These are phyloP conservation scores for Monosporascus cannonballus DNA, from an alignment of 2,329 filamentous ascomycete species.

Conservation along the genomic window DNA sequence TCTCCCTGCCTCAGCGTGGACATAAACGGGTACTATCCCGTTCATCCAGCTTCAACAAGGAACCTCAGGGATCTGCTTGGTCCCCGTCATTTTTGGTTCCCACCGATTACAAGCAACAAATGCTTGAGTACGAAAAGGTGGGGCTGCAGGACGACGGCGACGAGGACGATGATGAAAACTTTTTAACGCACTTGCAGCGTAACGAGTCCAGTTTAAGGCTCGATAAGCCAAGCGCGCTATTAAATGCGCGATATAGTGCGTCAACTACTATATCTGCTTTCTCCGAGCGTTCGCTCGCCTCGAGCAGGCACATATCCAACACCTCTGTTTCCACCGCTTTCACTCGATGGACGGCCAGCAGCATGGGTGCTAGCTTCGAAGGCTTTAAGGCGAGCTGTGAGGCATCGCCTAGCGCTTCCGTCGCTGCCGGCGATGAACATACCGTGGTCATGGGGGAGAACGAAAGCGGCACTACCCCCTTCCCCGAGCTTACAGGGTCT, in stretches of 20 bases:
- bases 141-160: conserved; percentile 26
- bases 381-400: conserved; percentile 19
- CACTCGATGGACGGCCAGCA: conserved; percentile 49
- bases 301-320: conserved; percentile 47
- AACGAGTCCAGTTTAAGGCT: conserved; percentile 29
- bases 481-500: conserved; percentile 2
- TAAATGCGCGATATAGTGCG: conserved; percentile 44
- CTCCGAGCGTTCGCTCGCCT: conserved; percentile 38
- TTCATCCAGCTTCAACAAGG: conserved; percentile 46
- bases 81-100: conserved; percentile 60
- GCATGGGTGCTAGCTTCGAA: conserved; percentile 34
- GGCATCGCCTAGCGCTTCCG: conserved; percentile 2
- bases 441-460: conserved; percentile 6
- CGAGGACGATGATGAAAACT: conserved; percentile 26
- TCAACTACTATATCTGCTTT: conserved; percentile 48
- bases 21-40: conserved; percentile 39
- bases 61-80: conserved; percentile 52
- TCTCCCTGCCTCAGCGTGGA: conserved; percentile 39
- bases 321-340: conserved; percentile 48
- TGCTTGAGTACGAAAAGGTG: conserved; percentile 35
- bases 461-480: conserved; percentile 4
- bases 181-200: conserved; percentile 3
- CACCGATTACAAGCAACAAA: conserved; percentile 50
- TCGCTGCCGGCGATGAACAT: conserved; percentile 11
- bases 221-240: conserved; percentile 25